Base-by-base conservation (phyloP, 768 basidiomycete genomes). In the Amanita pseudoporphyria region DNA sequence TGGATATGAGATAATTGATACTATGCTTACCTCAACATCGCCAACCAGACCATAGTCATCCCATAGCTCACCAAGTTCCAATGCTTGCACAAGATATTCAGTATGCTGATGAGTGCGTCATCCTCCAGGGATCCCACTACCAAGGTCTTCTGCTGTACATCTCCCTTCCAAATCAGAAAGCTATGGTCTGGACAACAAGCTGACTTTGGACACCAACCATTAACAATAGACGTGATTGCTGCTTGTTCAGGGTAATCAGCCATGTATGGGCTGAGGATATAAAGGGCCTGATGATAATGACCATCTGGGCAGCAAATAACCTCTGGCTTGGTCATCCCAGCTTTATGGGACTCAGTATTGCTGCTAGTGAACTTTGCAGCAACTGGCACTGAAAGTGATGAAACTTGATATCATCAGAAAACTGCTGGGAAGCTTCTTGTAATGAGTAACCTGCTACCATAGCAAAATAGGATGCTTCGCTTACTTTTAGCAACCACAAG, bases 161-260 rank as follows among this genome's bases (percentile, higher is more conserved):
- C 21, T 44, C 24, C 52, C n/a, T n/a, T n/a, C 45, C 9, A 53
- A 52, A 46, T 53, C 31, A 3, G 40, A 22, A 10, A 19, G 38
- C 14, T 40, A 22, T n/a, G 49, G 49, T 2, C 22, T 51, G n/a
- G 47, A 46, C 21, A 35, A 46, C 33, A 16, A 53, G 36, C 5
- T n/a, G 16, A 62, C 61, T 46, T 52, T n/a, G 62, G 47, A 51
- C 64, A 66, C 63, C 62, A 64, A 1, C 56, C 52, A 14, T 54
- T 46, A 0, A 66, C 62, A 19, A 61, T 52, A 47, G 54, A 36
- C 14, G 30, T 26, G 9, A 52, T 21, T 14, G n/a, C 12, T 3
- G 30, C 50, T 37, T 64, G 63, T 45, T 64, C 62, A 0, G 60
- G 61, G 41, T 64, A 64, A 42, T 64, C 62, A 2, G 58, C 55